A percentile compares a stretch with the other conserved stretches of the same genome.
Conservation (phyloP, 768 basidiomycete species). For the Cantharellus cinnabarinus region DNA sequence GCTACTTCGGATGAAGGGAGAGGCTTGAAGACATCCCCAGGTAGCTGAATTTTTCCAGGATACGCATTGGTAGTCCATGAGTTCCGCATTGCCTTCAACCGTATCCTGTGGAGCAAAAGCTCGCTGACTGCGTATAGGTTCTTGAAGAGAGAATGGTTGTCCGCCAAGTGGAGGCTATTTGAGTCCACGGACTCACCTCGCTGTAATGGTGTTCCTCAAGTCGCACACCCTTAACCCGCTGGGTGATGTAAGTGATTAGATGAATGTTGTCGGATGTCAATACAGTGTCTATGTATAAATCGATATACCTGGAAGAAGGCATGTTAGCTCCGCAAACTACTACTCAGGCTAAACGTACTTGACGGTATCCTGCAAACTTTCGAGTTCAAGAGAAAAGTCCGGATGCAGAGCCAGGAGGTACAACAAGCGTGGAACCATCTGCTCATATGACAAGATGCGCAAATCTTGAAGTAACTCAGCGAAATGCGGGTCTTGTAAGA, state of each 20-base stretch:
- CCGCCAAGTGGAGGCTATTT: background rate
- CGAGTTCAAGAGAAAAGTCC: conserved; percentile 52
- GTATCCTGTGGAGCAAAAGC: conserved; percentile 74
- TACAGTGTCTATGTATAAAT: conserved; percentile 67
- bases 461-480: conserved; percentile 19
- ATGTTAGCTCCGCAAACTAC: background rate
- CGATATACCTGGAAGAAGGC: conserved; percentile 44
- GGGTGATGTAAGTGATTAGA: conserved; percentile 62
- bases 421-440: conserved; percentile 67
- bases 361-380: conserved; percentile 55
- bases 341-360: conserved; percentile 30
- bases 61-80: conserved; percentile 62
- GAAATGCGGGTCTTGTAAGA: background rate
- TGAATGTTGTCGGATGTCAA: conserved; percentile 65
- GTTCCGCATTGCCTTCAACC: conserved; percentile 31
- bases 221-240: conserved; percentile 69
- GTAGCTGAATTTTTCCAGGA: conserved; percentile 63
- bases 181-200: conserved; percentile 28
- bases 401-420: conserved; percentile 88
- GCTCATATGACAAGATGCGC: conserved; percentile 50
- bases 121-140: conserved; percentile 78
- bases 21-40: conserved; percentile 58
- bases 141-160: conserved; percentile 21
- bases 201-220: conserved; percentile 53
- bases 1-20: conserved; percentile 45